phyloP scores from a whole-genome alignment of 805 yeast species.

The Sugiyamaella boreocaroliniensis region DNA sequence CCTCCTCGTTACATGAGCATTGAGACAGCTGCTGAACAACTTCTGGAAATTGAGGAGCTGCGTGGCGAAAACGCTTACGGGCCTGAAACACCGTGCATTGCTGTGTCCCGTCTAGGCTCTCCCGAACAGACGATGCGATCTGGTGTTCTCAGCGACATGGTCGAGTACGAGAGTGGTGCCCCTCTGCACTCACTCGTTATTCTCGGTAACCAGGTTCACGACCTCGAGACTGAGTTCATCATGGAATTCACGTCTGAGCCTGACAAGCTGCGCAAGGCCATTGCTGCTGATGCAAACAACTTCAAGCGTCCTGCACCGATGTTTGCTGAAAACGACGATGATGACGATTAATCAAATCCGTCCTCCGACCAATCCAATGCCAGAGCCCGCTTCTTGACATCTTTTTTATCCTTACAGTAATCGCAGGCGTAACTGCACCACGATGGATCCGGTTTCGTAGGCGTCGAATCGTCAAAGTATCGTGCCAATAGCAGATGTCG shows the following conservation, averaged over 20 bases:
- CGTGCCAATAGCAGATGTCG: constrained; percentile 18
- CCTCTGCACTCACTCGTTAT: constrained; percentile 89
- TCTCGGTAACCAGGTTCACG: constrained; percentile 89
- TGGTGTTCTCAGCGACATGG: constrained; percentile 70
- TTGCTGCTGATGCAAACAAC: constrained; percentile 33
- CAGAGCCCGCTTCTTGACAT: neutral
- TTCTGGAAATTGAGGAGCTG: constrained; percentile 77
- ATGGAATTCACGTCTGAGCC: constrained; percentile 58
- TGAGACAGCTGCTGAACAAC: constrained; percentile 79
- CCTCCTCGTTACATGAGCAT: constrained; percentile 97
- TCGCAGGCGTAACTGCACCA: constrained; percentile 20
- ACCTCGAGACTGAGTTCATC: constrained; percentile 80
- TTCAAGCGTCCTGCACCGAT: constrained; percentile 16
- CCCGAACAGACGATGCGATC: constrained; percentile 78
- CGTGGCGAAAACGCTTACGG: constrained; percentile 76
- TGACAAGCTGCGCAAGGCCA: constrained; percentile 42
- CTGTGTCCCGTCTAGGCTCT: constrained; percentile 86
- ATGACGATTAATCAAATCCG: constrained; percentile 10
- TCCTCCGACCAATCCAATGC: neutral
- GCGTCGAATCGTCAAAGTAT: constrained; percentile 18
- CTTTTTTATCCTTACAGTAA: constrained; percentile 15
- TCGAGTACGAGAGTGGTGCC: constrained; percentile 83
- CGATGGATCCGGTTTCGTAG: constrained; percentile 2
- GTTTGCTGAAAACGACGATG: constrained; percentile 9
- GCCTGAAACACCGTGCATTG: constrained; percentile 85